phyloP scores from a whole-genome alignment of 441 rosid species.

The Eruca vesicaria region DNA sequence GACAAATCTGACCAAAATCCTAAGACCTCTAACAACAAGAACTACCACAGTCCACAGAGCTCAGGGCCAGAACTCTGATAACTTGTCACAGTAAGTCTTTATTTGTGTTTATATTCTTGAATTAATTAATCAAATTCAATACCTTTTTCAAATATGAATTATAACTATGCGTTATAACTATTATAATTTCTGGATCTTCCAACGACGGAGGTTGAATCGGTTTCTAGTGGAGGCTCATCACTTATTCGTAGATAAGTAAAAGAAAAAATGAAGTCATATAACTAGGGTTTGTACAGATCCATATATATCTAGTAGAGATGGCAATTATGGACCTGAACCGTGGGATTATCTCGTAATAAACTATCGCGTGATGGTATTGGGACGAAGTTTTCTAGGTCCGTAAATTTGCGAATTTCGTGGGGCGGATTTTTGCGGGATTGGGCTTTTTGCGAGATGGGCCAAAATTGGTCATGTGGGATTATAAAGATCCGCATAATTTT shows the following conservation, averaged over 20 bases:
- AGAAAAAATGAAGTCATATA: neutral
- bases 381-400: too few species aligned
- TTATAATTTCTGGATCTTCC: slow-evolving; percentile 69
- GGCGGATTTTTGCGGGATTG: too few species aligned
- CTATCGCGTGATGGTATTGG: too few species aligned
- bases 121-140: neutral
- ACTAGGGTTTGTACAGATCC: slow-evolving; percentile 9
- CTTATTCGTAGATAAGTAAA: slow-evolving; percentile 75
- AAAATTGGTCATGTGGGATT: too few species aligned
- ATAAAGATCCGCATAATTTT: too few species aligned
- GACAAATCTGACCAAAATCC: slow-evolving; percentile 27
- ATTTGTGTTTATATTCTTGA: neutral
- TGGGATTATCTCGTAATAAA: too few species aligned
- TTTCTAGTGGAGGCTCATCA: slow-evolving; percentile 82
- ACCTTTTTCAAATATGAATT: neutral
- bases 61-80: slow-evolving; percentile 74
- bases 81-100: slow-evolving; percentile 69
- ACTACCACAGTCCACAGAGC: slow-evolving; percentile 68
- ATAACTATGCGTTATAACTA: too few species aligned
- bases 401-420: too few species aligned
- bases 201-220: slow-evolving; percentile 80
- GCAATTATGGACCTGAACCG: too few species aligned
- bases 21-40: slow-evolving; percentile 44
- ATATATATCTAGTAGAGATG: slow-evolving; percentile 2
- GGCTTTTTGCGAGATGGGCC: too few species aligned